Percentiles rank a stretch among this genome's conserved stretches.
These are phyloP conservation scores for Ophiocordyceps robertsii DNA, from an alignment of 2,329 filamentous ascomycete species.

Conservation along the genomic window DNA sequence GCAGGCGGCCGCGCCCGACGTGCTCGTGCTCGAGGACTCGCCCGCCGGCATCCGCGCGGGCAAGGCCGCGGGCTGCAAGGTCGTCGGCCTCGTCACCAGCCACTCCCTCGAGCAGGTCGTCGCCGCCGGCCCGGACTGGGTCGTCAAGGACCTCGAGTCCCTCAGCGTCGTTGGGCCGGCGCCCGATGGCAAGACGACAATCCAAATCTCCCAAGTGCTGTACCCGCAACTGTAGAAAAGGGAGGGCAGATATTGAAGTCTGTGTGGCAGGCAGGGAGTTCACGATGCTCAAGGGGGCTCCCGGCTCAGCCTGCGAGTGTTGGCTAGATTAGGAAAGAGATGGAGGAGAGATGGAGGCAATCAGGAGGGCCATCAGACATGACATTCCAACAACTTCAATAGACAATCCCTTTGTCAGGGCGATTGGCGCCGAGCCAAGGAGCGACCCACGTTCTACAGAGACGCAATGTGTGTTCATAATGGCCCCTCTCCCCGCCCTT, in stretches of 20 bases:
- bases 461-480: not conserved
- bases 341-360: too few species aligned
- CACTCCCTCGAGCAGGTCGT: slow-evolving; percentile 61
- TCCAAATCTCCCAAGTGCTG: slow-evolving; percentile 56
- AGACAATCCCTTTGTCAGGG: slow-evolving; percentile 1
- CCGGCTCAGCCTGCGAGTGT: too few species aligned
- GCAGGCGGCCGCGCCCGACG: slow-evolving; percentile 27
- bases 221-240: slow-evolving; percentile 10
- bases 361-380: too few species aligned
- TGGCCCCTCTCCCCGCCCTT: not conserved
- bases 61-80: slow-evolving; percentile 74
- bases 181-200: slow-evolving; percentile 43
- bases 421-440: not conserved
- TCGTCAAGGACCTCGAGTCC: slow-evolving; percentile 66
- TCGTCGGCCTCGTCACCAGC: slow-evolving; percentile 74
- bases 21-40: slow-evolving; percentile 80
- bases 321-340: too few species aligned
- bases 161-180: slow-evolving; percentile 48
- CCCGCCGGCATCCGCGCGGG: slow-evolving; percentile 74
- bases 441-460: not conserved
- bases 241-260: not conserved
- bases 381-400: not conserved
- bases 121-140: slow-evolving; percentile 74
- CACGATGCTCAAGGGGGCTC: not conserved
- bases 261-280: not conserved